Base-by-base conservation (phyloP, 1,284 basidiomycete species). In the Salmacisia buchloeana region DNA sequence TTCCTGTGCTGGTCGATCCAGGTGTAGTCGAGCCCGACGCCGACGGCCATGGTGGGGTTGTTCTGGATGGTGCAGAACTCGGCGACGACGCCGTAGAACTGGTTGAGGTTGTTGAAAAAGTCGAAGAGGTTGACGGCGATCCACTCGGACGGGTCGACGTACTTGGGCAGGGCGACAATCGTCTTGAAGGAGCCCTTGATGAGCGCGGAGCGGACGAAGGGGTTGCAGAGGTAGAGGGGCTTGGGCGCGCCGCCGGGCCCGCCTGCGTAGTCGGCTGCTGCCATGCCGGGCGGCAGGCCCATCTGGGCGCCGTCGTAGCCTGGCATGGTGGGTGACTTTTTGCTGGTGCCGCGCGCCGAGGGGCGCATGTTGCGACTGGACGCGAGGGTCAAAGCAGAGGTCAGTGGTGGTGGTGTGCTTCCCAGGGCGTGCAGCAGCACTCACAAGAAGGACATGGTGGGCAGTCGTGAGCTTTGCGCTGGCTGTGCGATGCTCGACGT, bases 141-240 rank as follows among this genome's bases (percentile, higher is more conserved):
- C 96, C 96, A 98, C 81, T 98, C 96, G 62, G 75, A 75, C 9
- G 70, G 72, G 34, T 80, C 76, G 59, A 75, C 69, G 62, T 80
- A 97, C 80, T 97, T 97, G 21, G 96, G 96, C 38, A 96, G 86
- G 82, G 93, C 91, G 41, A 97, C 93, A 72, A 98, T 97, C 1
- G 94, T 97, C 83, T 97, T 97, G 83, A 97, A 97, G 79, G 92
- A 94, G 18, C 94, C 94, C 81, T 97, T 97, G 70, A 99, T 94
- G 33, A 99, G 85, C 0, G 94, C 92, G 0, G 93, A 91, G 76
- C 97, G 93, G 60, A 94, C 92, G 78, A 99, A 98, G 58, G 77
- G 77, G 45, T 75, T 71, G 61, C 77, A 79, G n/a, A 79, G 68
- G 65, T 77, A 79, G 58, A 79, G 68, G 18, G 77, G 72, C 57